phyloP scores from a whole-genome alignment of 2,329 filamentous ascomycete species.

The Fusarium foetens region DNA sequence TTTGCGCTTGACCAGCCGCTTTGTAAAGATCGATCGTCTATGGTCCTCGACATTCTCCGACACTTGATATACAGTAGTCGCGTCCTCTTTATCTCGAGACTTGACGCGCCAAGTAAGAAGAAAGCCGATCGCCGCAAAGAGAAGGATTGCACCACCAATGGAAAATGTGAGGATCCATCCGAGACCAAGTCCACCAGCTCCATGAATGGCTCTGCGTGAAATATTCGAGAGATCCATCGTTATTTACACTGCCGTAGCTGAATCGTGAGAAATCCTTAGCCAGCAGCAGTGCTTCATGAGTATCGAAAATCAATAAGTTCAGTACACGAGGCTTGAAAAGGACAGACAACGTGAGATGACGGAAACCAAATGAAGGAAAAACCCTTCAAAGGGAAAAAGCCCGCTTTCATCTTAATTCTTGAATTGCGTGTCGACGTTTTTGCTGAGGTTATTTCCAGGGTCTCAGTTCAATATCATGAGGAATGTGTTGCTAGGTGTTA shows the following conservation, averaged over 20 bases:
- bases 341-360: constrained; percentile 33
- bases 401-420: constrained; percentile 39
- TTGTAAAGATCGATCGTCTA: constrained; percentile 36
- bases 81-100: constrained; percentile 29
- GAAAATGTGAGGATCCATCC: constrained; percentile 58
- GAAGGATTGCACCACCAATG: constrained; percentile 58
- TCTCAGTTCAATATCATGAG: constrained; percentile 47
- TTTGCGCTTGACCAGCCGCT: constrained; percentile 48
- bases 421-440: constrained; percentile 7
- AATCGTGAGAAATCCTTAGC: constrained; percentile 2
- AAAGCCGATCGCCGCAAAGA: constrained; percentile 57
- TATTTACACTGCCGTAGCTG: constrained; percentile 25
- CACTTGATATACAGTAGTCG: constrained; percentile 46
- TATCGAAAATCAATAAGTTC: constrained; percentile 3
- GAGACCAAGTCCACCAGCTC: constrained; percentile 44
- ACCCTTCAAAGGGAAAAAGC: constrained; percentile 20
- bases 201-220: constrained; percentile 11
- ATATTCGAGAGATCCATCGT: constrained; percentile 19
- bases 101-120: constrained; percentile 54
- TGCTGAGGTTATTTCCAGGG: constrained; percentile 44
- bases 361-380: constrained; percentile 26
- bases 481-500: constrained; percentile 54
- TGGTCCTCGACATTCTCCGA: constrained; percentile 35
- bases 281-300: constrained; percentile 16
- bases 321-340: constrained; percentile 20